Evolutionary conservation across 495 filamentous ascomycete species (phyloP).

Genomic region (Annulohypoxylon maeteangense): DNA sequence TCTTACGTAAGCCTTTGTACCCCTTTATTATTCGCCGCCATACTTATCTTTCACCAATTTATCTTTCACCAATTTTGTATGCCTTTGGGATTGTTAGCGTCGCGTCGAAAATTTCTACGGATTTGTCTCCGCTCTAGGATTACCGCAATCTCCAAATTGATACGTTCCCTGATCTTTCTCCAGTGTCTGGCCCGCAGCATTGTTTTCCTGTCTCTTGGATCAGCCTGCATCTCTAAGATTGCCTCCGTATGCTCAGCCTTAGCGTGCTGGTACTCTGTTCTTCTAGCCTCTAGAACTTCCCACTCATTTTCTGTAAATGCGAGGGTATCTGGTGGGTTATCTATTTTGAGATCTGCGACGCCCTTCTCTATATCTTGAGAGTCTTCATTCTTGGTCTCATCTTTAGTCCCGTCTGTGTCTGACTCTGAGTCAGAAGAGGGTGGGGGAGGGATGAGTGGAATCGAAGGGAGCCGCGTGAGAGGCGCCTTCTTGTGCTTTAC

Average conservation of each 20-base stretch:
- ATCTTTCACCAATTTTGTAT: constrained; percentile 26
- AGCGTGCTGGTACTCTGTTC: not conserved
- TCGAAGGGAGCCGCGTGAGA: constrained; percentile 15
- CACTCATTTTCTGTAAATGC: constrained; percentile 31
- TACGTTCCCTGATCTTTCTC: constrained; percentile 4
- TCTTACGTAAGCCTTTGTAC: not conserved
- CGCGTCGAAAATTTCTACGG: constrained; percentile 26
- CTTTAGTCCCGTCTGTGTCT: not conserved
- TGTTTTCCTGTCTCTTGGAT: not conserved
- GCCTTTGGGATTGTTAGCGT: constrained; percentile 18
- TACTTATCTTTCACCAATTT: constrained; percentile 26
- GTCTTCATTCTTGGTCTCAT: not conserved
- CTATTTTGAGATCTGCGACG: not conserved
- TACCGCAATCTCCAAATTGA: constrained; percentile 17
- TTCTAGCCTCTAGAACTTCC: not conserved
- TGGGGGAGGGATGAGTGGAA: not conserved
- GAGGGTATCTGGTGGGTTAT: constrained; percentile 1
- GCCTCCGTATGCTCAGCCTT: constrained; percentile 14
- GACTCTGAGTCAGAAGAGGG: not conserved
- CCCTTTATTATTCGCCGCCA: no score
- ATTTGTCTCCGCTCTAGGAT: constrained; percentile 11
- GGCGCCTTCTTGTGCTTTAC: constrained; percentile 18
- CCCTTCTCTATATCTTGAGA: not conserved
- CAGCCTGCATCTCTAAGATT: not conserved
- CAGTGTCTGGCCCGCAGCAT: not conserved